Evolutionary conservation across 176 grass and related monocot species (phyloP).

Genomic region (Hsuehochloa calcarea): DNA sequence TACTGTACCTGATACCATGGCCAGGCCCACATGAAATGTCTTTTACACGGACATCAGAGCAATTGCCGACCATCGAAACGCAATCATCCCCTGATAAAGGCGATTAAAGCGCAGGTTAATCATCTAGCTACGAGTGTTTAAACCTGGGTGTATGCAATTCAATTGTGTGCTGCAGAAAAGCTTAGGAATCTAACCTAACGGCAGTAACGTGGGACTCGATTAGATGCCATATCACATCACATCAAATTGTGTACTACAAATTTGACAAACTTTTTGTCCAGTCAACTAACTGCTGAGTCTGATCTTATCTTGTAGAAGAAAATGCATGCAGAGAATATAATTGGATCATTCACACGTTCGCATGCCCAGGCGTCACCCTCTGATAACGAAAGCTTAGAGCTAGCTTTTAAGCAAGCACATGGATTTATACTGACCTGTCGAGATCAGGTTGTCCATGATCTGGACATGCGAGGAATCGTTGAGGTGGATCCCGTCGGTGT

Average conservation of each 20-base stretch:
- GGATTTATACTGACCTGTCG: conserved; percentile 42
- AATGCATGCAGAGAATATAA: background rate
- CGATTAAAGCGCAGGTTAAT: background rate
- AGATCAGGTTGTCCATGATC: conserved; percentile 58
- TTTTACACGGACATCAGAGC: conserved; percentile 52
- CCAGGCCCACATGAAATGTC: conserved; percentile 78
- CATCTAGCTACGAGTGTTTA: background rate
- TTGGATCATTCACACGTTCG: background rate
- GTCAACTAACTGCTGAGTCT: conserved; percentile 10
- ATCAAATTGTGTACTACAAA: background rate
- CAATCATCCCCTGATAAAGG: conserved; percentile 76
- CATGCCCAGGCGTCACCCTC: background rate
- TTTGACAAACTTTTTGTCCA: background rate
- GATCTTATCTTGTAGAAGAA: conserved; percentile 13
- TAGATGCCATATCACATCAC: background rate
- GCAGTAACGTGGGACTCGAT: background rate
- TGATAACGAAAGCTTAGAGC: background rate
- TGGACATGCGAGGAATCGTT: conserved; percentile 41
- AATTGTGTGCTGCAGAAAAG: too few relatives aligned
- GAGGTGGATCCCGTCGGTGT: conserved; percentile 93
- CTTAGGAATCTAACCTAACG: background rate
- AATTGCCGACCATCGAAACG: conserved; percentile 73
- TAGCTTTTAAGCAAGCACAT: background rate
- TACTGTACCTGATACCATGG: conserved; percentile 80
- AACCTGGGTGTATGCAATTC: background rate